These are phyloP conservation scores for Calendula officinalis DNA, from an alignment of 129 eudicot genomes.

Conservation along the genomic window DNA sequence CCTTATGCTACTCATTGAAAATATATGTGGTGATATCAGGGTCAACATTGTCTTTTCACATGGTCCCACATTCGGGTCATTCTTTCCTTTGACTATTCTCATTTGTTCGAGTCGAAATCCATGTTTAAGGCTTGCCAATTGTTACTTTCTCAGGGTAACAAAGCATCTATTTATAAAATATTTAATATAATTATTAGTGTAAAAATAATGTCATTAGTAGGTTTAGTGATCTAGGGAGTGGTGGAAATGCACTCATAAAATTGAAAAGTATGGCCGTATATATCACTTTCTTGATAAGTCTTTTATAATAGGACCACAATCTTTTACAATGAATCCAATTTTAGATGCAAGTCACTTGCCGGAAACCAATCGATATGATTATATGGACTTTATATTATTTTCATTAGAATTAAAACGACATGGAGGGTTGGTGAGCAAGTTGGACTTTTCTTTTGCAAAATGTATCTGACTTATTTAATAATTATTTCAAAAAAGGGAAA, in stretches of 20 bases:
- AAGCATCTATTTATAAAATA: no score
- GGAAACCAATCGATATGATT: no score
- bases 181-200: no score
- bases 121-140: no score
- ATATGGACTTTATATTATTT: neutral
- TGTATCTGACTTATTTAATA: no score
- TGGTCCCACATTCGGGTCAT: neutral
- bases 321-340: neutral
- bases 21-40: neutral
- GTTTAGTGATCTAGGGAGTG: no score
- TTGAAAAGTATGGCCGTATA: neutral
- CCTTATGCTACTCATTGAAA: neutral
- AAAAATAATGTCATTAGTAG: no score
- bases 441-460: neutral
- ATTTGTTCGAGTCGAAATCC: no score
- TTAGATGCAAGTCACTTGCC: neutral
- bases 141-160: no score
- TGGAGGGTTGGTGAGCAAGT: constrained; percentile 6
- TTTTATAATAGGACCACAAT: constrained; percentile 4
- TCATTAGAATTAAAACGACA: neutral
- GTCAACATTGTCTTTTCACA: neutral
- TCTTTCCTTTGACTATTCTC: neutral
- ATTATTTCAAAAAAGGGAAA: no score
- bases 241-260: neutral
- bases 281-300: neutral